Evolutionary conservation across 2,329 filamentous ascomycete species (phyloP).

Genomic region (Cladophialophora bantiana): DNA sequence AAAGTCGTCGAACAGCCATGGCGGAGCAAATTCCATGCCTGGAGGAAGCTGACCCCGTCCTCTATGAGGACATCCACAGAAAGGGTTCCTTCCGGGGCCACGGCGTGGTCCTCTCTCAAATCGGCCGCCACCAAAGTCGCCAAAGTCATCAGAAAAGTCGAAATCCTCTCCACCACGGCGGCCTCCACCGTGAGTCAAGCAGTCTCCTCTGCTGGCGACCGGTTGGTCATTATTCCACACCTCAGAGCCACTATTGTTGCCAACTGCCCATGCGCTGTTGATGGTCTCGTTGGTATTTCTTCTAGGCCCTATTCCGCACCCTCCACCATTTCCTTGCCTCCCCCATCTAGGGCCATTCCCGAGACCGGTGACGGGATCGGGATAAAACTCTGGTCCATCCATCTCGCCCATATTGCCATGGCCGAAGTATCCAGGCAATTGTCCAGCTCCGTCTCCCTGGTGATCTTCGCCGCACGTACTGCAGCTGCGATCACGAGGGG

Average conservation of each 20-base stretch:
- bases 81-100: background rate
- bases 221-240: constrained; percentile 8
- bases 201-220: background rate
- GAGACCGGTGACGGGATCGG: background rate
- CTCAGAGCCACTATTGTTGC: background rate
- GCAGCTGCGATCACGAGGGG: background rate
- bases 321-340: background rate
- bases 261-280: background rate
- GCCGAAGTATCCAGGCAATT: constrained; percentile 11
- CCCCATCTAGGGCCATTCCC: background rate
- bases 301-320: background rate
- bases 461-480: background rate
- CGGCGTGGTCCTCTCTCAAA: background rate
- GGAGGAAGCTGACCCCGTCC: background rate
- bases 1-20: background rate
- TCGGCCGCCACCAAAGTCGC: background rate
- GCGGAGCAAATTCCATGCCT: background rate
- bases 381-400: constrained; percentile 8
- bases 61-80: background rate
- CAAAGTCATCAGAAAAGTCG: background rate
- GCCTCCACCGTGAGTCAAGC: background rate
- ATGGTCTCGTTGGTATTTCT: background rate
- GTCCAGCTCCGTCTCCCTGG: constrained; percentile 1
- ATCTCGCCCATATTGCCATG: constrained; percentile 5
- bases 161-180: background rate